Percentiles rank a stretch among this genome's conserved stretches.
Conservation (phyloP, 164 flowering plant genomes). For the Vitis cinerea region DNA sequence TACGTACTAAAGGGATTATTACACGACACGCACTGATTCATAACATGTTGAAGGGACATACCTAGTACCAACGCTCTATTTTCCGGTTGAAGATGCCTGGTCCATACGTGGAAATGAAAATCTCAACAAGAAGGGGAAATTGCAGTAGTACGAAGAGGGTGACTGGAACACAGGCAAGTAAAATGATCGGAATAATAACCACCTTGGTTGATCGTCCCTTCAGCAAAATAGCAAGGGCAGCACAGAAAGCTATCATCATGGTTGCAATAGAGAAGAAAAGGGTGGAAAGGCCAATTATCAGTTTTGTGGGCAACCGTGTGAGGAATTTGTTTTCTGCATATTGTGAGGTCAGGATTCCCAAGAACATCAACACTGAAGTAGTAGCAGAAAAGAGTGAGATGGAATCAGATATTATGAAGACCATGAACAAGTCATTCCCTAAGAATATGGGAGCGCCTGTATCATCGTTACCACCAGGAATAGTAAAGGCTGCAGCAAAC, state of each 20-base stretch:
- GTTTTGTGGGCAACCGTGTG: constrained; percentile 11
- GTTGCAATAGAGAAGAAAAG: constrained; percentile 25
- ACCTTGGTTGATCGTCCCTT: not conserved
- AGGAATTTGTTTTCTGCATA: constrained; percentile 24
- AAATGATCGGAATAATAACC: constrained; percentile 13
- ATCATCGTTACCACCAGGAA: constrained; percentile 23
- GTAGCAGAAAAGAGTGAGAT: constrained; percentile 22
- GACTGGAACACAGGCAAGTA: constrained; percentile 8
- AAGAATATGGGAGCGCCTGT: constrained; percentile 7
- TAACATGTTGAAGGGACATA: too few relatives aligned
- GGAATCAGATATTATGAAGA: constrained; percentile 17
- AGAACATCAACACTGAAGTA: constrained; percentile 19
- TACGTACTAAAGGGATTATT: too few relatives aligned
- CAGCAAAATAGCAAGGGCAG: constrained; percentile 15
- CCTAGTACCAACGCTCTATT: not conserved
- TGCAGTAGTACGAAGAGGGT: constrained; percentile 5
- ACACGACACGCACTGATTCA: too few relatives aligned
- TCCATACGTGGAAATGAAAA: constrained; percentile 9
- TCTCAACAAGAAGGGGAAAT: constrained; percentile 7
- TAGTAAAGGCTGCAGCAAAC: constrained; percentile 22
- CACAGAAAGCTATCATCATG: constrained; percentile 26
- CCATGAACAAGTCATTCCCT: not conserved
- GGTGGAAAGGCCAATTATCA: constrained; percentile 17
- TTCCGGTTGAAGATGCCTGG: constrained; percentile 13
- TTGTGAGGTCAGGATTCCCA: constrained; percentile 22